Percentiles rank a stretch among this genome's conserved stretches.
These are phyloP conservation scores for Houttuynia cordata DNA, from an alignment of 164 flowering plant species.

Conservation along the genomic window DNA sequence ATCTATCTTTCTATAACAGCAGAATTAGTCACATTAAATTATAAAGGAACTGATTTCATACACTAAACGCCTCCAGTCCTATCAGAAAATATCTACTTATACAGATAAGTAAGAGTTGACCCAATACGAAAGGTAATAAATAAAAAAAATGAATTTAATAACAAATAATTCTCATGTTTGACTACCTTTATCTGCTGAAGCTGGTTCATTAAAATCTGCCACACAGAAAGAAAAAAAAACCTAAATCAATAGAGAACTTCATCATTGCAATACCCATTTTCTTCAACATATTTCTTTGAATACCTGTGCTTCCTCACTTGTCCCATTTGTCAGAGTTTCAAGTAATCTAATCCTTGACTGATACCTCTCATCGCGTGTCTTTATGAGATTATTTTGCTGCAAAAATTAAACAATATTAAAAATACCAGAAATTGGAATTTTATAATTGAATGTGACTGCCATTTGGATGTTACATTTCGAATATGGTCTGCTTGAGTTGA, in stretches of 20 bases:
- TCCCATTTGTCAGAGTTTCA: constrained; percentile 76
- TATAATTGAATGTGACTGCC: background rate
- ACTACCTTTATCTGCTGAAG: constrained; percentile 67
- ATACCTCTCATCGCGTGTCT: constrained; percentile 70
- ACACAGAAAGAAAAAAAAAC: constrained; percentile 1
- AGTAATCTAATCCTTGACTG: constrained; percentile 53
- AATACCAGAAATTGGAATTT: constrained; percentile 2
- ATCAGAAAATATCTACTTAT: background rate
- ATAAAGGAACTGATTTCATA: no score
- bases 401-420: constrained; percentile 10
- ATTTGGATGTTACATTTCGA: constrained; percentile 38
- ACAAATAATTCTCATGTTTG: background rate
- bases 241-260: background rate
- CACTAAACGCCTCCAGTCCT: background rate
- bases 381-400: constrained; percentile 73
- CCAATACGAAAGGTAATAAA: no score
- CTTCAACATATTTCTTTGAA: background rate
- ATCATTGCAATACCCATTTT: background rate
- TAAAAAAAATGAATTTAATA: no score
- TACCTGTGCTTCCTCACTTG: constrained; percentile 80
- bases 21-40: no score
- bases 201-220: constrained; percentile 55
- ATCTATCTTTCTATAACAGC: no score
- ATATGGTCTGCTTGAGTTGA: constrained; percentile 60
- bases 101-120: background rate